phyloP scores from a whole-genome alignment of 371 early-diverging fungal genomes.

The Gilbertella persicaria region DNA sequence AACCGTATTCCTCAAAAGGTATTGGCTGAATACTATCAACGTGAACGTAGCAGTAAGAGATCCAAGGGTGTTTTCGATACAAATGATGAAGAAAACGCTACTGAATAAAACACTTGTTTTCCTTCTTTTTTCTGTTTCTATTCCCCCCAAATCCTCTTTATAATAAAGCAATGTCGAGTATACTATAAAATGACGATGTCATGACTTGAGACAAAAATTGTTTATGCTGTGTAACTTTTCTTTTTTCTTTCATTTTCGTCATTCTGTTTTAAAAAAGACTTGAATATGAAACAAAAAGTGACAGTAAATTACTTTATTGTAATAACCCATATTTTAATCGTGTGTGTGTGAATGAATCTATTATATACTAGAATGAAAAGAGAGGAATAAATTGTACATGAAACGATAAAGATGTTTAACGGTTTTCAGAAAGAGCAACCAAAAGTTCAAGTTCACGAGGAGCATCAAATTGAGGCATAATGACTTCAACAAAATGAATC shows the following conservation, averaged over 20 bases:
- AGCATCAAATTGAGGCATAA: slow-evolving; percentile 43
- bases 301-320: no score
- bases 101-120: neutral
- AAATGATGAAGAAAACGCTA: slow-evolving; percentile 39
- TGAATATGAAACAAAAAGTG: no score
- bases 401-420: slow-evolving; percentile 11
- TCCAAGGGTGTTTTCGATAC: slow-evolving; percentile 55
- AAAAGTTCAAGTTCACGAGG: slow-evolving; percentile 38
- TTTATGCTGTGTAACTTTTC: neutral
- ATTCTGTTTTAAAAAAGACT: no score
- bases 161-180: neutral
- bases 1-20: slow-evolving; percentile 99
- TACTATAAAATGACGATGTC: neutral
- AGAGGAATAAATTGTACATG: no score
- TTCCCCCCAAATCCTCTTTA: neutral
- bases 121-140: neutral
- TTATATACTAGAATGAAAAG: no score
- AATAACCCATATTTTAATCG: no score
- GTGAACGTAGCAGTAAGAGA: slow-evolving; percentile 69
- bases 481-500: slow-evolving; percentile 42
- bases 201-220: neutral
- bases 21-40: slow-evolving; percentile 94
- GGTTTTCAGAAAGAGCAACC: slow-evolving; percentile 30
- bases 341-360: no score
- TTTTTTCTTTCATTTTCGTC: neutral